Evolutionary conservation across 164 flowering plant genomes (phyloP).

Genomic region (Cinnamomum chago): DNA sequence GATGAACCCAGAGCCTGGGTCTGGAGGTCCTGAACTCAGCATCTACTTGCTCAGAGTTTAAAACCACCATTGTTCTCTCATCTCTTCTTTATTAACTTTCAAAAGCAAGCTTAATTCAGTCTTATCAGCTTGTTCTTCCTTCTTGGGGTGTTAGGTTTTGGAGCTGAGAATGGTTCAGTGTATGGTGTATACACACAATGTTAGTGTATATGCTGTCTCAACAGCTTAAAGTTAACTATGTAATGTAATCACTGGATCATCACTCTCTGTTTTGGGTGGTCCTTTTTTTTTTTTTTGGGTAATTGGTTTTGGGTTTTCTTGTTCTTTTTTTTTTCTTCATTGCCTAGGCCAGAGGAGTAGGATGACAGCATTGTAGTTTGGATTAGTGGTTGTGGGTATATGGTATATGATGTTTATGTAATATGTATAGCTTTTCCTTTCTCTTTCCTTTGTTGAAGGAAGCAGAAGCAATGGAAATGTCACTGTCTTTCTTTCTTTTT

Average conservation of each 20-base stretch:
- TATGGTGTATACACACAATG: background rate
- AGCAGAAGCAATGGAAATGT: slow-evolving; percentile 1
- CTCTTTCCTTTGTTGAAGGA: background rate
- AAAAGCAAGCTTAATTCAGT: background rate
- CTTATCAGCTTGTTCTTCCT: background rate
- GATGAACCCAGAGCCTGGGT: slow-evolving; percentile 78
- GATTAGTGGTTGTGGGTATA: background rate
- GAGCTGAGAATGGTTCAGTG: background rate
- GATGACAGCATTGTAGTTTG: background rate
- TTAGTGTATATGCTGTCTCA: background rate
- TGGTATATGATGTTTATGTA: background rate
- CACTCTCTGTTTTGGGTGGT: background rate
- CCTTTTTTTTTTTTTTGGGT: background rate
- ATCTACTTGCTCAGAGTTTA: slow-evolving; percentile 76
- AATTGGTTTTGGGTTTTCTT: background rate
- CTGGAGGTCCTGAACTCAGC: slow-evolving; percentile 88
- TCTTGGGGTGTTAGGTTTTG: slow-evolving; percentile 1
- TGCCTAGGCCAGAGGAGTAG: background rate
- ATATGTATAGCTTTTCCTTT: slow-evolving; percentile 3
- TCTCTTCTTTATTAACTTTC: background rate
- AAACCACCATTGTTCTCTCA: background rate
- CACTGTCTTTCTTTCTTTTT: slow-evolving; percentile 3
- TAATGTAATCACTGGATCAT: background rate
- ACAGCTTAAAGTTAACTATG: background rate
- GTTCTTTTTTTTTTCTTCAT: background rate